Evolutionary conservation across 108 stramenopile species (phyloP).

Genomic region (Cyclostephanos invisitatus): DNA sequence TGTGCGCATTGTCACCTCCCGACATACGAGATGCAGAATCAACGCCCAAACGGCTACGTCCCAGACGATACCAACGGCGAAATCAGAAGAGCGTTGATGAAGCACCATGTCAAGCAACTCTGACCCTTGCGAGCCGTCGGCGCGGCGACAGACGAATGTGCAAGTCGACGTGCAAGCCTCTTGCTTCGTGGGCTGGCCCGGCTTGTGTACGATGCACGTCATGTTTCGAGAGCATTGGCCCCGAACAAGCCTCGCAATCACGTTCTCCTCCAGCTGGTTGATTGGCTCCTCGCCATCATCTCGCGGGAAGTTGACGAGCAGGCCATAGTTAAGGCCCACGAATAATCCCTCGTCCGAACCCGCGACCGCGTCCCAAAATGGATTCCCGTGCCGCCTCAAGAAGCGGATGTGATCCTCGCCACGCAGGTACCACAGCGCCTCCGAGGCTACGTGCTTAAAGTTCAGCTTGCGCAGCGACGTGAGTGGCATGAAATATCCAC

Average conservation of each 20-base stretch:
- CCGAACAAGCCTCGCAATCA: neutral
- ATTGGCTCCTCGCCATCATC: neutral
- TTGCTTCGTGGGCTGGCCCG: no score
- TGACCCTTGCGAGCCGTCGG: no score
- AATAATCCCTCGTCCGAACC: neutral
- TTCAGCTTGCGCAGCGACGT: neutral
- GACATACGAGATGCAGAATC: no score
- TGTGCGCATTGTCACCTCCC: no score
- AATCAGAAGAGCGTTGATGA: neutral
- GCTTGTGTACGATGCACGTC: no score
- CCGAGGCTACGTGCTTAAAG: neutral
- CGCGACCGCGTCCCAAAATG: neutral
- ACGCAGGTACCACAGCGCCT: neutral
- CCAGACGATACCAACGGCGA: no score
- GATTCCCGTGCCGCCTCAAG: neutral
- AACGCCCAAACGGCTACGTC: no score
- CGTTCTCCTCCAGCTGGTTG: neutral
- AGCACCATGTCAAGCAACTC: conserved; percentile 1
- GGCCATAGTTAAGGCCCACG: neutral
- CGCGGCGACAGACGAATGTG: no score
- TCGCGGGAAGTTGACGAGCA: neutral
- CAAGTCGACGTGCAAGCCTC: no score
- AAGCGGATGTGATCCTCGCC: neutral
- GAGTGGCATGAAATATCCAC: neutral
- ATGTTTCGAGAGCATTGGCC: no score